Evolutionary conservation across 306 rosid species (phyloP), one percentile per base, ranked within the genome.

Genomic region (Coriaria nepalensis): DNA sequence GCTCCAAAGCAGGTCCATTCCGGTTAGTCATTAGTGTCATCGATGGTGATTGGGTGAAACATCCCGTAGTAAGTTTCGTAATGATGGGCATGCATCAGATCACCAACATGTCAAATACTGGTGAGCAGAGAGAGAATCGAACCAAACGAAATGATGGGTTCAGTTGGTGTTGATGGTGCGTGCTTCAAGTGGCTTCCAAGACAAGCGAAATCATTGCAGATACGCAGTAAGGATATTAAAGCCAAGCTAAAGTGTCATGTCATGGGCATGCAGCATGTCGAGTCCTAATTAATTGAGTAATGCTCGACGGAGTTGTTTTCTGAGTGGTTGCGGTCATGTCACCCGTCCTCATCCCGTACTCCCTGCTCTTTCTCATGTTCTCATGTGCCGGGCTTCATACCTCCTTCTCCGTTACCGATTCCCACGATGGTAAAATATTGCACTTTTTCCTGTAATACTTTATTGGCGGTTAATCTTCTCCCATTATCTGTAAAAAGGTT

Each of bases 361-460:
- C 64, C 49, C 65, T 71, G 55, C 69, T 81, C 50, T 67, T 73
- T 62, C 65, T 78, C 62, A 78, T 70, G 60, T 36, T 81, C 41
- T 68, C 66, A 48, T 71, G 64, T 56, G 62, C 68, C 40, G 55
- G 82, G 49, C 53, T 76, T 64, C 70, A 68, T 40, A 29, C 64
- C 39, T 48, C 61, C 35, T 56, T 54, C 46, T 68, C 94, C 4
- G n/a, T 47, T 33, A 83, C 94, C 40, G 59, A 83, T 54, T 13
- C 76, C 39, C 62, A 37, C 49, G 95, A 85, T 29, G 82, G 95
- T 85, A 79, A 57, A 40, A 40, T 72, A 20, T 0, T 43, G 39
- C 20, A 5, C 38, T 2, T 11, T 5, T 35, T 37, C 37, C 49
- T 29, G 34, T 45, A 50, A 13, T 43, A 43, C n/a, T 47, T 44